Evolutionary conservation across 768 basidiomycete species (phyloP).

Genomic region (Coprinellus micaceus): DNA sequence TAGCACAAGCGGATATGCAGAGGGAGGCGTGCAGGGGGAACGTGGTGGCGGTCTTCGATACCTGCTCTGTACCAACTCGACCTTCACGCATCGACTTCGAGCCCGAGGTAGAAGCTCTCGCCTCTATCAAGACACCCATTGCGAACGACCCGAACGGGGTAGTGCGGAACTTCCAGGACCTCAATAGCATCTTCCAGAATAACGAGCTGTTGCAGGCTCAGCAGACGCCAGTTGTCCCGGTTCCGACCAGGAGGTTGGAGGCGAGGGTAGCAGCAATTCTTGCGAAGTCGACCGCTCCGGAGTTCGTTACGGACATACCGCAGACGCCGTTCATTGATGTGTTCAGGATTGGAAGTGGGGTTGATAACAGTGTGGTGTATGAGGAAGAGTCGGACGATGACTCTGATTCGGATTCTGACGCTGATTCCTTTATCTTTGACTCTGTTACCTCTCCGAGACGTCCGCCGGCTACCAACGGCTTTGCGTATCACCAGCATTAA

Average conservation of each 20-base stretch:
- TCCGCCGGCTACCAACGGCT: slow-evolving; percentile 1
- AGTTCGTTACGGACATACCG: slow-evolving; percentile 52
- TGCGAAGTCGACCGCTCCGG: slow-evolving; percentile 66
- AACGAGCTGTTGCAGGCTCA: slow-evolving; percentile 23
- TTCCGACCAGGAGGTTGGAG: slow-evolving; percentile 51
- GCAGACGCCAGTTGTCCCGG: slow-evolving; percentile 40
- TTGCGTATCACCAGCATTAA: background rate
- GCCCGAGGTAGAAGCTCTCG: slow-evolving; percentile 52
- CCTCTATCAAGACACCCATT: slow-evolving; percentile 35
- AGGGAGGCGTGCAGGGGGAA: slow-evolving; percentile 69
- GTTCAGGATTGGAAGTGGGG: slow-evolving; percentile 51
- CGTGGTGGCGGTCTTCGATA: slow-evolving; percentile 81
- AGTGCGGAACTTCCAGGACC: slow-evolving; percentile 72
- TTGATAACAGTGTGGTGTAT: slow-evolving; percentile 21
- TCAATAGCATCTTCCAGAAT: slow-evolving; percentile 70
- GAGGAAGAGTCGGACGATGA: slow-evolving; percentile 48
- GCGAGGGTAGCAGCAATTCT: slow-evolving; percentile 80
- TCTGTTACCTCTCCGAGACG: slow-evolving; percentile 37
- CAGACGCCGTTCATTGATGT: slow-evolving; percentile 80
- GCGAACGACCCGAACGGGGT: slow-evolving; percentile 75
- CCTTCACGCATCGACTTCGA: slow-evolving; percentile 74
- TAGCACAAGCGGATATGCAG: slow-evolving; percentile 61
- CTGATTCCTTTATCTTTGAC: slow-evolving; percentile 64
- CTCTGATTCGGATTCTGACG: slow-evolving; percentile 46
- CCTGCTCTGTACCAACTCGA: slow-evolving; percentile 66